phyloP scores from a whole-genome alignment of 345 rosid genomes.

The Populus tremula region DNA sequence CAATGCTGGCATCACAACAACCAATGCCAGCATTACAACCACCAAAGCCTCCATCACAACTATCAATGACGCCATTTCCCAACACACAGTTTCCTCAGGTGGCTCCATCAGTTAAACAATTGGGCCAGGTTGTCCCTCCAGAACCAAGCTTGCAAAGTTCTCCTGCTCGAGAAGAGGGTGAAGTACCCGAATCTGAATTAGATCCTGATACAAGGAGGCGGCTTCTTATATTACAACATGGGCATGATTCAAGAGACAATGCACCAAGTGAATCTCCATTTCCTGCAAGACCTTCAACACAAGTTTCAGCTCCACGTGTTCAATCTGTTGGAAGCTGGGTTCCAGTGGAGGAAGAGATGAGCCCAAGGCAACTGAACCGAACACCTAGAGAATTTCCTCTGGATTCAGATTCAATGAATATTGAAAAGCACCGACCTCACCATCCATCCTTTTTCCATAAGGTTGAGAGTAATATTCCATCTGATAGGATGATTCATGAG shows the following conservation, averaged over 20 bases:
- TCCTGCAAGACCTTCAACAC: constrained; percentile 61
- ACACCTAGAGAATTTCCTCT: constrained; percentile 60
- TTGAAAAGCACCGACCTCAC: constrained; percentile 63
- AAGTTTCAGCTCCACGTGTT: constrained; percentile 59
- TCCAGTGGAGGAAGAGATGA: constrained; percentile 82
- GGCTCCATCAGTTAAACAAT: constrained; percentile 52
- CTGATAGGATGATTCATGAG: constrained; percentile 74
- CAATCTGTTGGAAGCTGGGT: constrained; percentile 74
- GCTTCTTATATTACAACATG: constrained; percentile 96
- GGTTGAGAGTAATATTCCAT: constrained; percentile 57
- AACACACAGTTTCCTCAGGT: constrained; percentile 53
- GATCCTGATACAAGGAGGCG: constrained; percentile 97
- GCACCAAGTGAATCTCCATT: constrained; percentile 59
- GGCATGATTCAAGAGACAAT: constrained; percentile 84
- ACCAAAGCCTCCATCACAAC: constrained; percentile 50
- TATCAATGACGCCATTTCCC: constrained; percentile 45
- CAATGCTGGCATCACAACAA: constrained; percentile 29
- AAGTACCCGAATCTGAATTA: constrained; percentile 95
- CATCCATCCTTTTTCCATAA: constrained; percentile 60
- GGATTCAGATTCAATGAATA: constrained; percentile 60
- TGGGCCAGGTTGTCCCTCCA: constrained; percentile 49
- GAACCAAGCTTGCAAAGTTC: constrained; percentile 83
- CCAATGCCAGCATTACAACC: constrained; percentile 50
- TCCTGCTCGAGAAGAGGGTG: constrained; percentile 98
- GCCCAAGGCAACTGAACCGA: constrained; percentile 60